Evolutionary conservation across 192 early-diverging fungal genomes (phyloP).

Genomic region (Backusella luteola): DNA sequence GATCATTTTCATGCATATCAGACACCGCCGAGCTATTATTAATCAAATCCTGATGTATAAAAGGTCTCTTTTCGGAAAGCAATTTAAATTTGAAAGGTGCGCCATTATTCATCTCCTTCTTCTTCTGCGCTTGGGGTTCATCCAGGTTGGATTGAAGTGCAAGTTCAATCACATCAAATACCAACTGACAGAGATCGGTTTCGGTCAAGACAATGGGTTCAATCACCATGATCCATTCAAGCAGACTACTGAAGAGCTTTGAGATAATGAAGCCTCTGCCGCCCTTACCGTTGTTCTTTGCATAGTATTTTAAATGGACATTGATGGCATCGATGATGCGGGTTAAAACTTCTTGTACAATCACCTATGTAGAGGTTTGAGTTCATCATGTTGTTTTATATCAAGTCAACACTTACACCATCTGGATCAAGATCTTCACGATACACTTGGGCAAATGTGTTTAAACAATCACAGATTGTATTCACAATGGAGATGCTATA

Average conservation of each 20-base stretch:
- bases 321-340: constrained; percentile 67
- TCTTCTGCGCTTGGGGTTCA: neutral
- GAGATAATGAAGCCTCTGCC: constrained; percentile 57
- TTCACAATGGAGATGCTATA: constrained; percentile 57
- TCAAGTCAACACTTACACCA: constrained; percentile 30
- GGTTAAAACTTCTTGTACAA: constrained; percentile 59
- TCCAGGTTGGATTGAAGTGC: constrained; percentile 20
- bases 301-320: constrained; percentile 60
- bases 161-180: constrained; percentile 72
- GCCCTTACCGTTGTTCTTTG: constrained; percentile 28
- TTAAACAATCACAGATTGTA: constrained; percentile 64
- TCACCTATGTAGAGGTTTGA: constrained; percentile 22
- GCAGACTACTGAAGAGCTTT: constrained; percentile 63
- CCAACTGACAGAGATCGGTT: constrained; percentile 58
- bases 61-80: constrained; percentile 23
- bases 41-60: constrained; percentile 15
- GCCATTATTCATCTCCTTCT: neutral
- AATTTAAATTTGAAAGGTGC: constrained; percentile 33
- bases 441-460: constrained; percentile 58
- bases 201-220: constrained; percentile 58
- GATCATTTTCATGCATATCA: constrained; percentile 20
- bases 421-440: constrained; percentile 54
- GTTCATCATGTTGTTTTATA: neutral
- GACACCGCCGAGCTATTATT: neutral
- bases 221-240: constrained; percentile 76